Evolutionary conservation across 345 rosid species (phyloP).

Genomic region (Gossypium arboreum): DNA sequence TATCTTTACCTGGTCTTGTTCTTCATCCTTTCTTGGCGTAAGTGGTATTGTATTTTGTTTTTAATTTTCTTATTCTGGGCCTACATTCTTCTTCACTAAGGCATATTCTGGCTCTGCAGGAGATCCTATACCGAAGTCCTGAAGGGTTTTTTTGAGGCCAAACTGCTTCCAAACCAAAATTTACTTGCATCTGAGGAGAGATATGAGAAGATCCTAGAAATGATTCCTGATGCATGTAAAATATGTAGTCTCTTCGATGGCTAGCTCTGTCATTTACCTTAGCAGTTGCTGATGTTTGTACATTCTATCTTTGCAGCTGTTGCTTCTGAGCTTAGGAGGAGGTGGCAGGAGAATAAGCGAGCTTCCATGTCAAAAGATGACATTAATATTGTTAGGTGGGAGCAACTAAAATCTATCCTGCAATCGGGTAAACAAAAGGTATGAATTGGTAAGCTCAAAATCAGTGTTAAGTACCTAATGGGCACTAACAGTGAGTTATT

Average conservation of each 20-base stretch:
- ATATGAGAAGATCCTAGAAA: conserved; percentile 76
- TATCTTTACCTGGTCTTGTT: conserved; percentile 56
- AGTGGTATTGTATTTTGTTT: conserved; percentile 26
- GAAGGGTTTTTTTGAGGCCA: conserved; percentile 64
- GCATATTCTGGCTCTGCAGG: conserved; percentile 39
- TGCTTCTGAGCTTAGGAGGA: conserved; percentile 74
- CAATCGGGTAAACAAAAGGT: conserved; percentile 80
- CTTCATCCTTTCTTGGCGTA: conserved; percentile 95
- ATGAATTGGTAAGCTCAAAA: conserved; percentile 10
- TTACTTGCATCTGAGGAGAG: conserved; percentile 67
- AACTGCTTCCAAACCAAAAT: conserved; percentile 58
- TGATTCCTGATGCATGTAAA: conserved; percentile 73
- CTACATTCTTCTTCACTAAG: conserved; percentile 15
- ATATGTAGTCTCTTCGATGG: not conserved
- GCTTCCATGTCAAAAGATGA: conserved; percentile 60
- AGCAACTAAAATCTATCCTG: conserved; percentile 63
- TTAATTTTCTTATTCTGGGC: not conserved
- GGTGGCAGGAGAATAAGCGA: conserved; percentile 66
- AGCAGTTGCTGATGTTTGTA: conserved; percentile 18
- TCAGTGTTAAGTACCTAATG: not conserved
- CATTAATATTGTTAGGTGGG: conserved; percentile 67
- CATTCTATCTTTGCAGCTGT: conserved; percentile 39
- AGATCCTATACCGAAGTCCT: conserved; percentile 79
- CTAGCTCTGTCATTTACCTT: conserved; percentile 6
- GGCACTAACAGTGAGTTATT: no score